These are phyloP conservation scores for Silene conica DNA, from an alignment of 148 eudicot species.

Conservation along the genomic window DNA sequence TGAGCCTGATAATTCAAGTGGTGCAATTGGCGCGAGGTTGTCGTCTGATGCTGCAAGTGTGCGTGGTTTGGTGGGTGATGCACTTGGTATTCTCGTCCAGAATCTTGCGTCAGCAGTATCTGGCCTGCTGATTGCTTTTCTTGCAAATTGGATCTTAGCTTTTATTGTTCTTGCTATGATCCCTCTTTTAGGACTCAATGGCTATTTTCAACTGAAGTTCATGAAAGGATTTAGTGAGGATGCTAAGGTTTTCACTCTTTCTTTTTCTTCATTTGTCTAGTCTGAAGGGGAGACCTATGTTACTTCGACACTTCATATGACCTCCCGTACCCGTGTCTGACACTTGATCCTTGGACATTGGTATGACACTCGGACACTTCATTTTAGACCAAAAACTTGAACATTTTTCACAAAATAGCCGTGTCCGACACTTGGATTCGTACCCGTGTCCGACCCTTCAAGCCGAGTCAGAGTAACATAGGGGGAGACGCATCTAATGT, in stretches of 20 bases:
- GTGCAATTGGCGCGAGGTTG: conserved; percentile 14
- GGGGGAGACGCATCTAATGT: too few species aligned
- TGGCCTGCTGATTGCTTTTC: conserved; percentile 17
- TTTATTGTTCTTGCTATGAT: conserved; percentile 13
- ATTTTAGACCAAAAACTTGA: too few species aligned
- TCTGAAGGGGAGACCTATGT: too few species aligned
- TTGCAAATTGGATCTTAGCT: conserved; percentile 14
- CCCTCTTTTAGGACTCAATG: conserved; percentile 4
- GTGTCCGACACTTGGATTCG: too few species aligned
- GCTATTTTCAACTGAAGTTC: conserved; percentile 12
- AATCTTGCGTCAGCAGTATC: conserved; percentile 5
- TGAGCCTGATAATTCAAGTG: conserved; percentile 12
- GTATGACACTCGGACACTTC: too few species aligned
- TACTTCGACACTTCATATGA: too few species aligned
- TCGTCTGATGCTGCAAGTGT: conserved; percentile 14
- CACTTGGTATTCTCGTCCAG: conserved; percentile 6
- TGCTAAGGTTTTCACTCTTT: conserved; percentile 5
- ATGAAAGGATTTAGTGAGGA: conserved; percentile 14
- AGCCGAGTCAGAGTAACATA: too few species aligned
- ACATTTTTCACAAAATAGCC: too few species aligned
- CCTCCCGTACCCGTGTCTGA: too few species aligned
- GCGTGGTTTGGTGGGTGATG: conserved; percentile 10
- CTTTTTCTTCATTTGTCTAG: background rate
- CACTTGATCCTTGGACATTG: too few species aligned
- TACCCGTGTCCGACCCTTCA: too few species aligned